phyloP scores from a whole-genome alignment of 805 yeast genomes.

The Candida fluviatilis region DNA sequence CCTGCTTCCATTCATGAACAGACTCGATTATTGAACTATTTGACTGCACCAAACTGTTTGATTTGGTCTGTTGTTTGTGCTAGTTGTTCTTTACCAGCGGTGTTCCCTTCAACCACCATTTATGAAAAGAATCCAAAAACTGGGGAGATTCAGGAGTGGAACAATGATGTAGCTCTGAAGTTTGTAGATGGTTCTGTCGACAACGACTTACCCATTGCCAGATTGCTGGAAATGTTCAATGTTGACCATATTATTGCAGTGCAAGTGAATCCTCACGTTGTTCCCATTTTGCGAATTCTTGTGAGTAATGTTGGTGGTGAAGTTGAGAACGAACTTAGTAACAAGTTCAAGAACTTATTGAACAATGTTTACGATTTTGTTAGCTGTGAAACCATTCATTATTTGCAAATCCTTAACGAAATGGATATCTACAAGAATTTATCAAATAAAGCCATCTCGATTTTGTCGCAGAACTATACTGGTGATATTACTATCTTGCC shows the following conservation, averaged over 20 bases:
- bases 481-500: conserved; percentile 95
- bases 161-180: conserved; percentile 62
- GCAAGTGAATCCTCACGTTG: conserved; percentile 95
- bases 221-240: conserved; percentile 93
- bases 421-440: conserved; percentile 71
- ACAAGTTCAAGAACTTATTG: conserved; percentile 48
- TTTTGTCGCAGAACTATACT: conserved; percentile 80
- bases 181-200: conserved; percentile 97
- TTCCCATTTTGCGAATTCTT: conserved; percentile 74
- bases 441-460: conserved; percentile 67
- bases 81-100: conserved; percentile 89
- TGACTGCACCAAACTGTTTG: conserved; percentile 77
- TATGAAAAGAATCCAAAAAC: conserved; percentile 78
- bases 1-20: conserved; percentile 90
- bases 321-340: conserved; percentile 56
- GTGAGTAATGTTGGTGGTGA: conserved; percentile 68
- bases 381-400: conserved; percentile 73
- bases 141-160: conserved; percentile 77
- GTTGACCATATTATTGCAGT: conserved; percentile 97
- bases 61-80: conserved; percentile 91
- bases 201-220: conserved; percentile 84
- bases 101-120: conserved; percentile 81
- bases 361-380: conserved; percentile 54
- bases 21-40: conserved; percentile 73
- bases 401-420: conserved; percentile 67